phyloP scores from a whole-genome alignment of 495 filamentous ascomycete genomes.

The Penicillium malachiteum region DNA sequence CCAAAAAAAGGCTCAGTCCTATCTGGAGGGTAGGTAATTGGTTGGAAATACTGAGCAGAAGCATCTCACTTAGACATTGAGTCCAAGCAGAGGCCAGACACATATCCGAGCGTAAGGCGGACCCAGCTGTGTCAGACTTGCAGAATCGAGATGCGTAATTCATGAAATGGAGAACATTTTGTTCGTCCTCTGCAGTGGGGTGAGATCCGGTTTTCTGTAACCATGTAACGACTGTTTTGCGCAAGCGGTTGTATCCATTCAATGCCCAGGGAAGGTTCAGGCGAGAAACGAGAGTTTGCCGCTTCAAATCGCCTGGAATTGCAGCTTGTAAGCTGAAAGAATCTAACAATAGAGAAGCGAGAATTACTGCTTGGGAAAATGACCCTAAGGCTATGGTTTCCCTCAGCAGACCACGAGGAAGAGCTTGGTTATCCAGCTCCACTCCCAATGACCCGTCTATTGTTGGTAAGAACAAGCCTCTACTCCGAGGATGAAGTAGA shows the following conservation, averaged over 20 bases:
- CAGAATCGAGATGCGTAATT: constrained; percentile 17
- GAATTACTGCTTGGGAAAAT: constrained; percentile 22
- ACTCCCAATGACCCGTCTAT: constrained; percentile 27
- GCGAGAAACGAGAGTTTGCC: constrained; percentile 20
- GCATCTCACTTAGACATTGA: constrained; percentile 31
- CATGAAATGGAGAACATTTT: constrained; percentile 27
- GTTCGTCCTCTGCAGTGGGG: constrained; percentile 15
- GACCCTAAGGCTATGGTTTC: constrained; percentile 24
- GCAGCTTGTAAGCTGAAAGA: constrained; percentile 23
- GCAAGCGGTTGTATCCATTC: constrained; percentile 39
- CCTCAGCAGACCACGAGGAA: constrained; percentile 31
- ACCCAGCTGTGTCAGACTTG: constrained; percentile 9
- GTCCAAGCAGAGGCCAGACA: constrained; percentile 28
- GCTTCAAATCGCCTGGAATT: constrained; percentile 1
- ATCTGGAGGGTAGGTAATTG: constrained; percentile 25
- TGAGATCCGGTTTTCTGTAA: constrained; percentile 17
- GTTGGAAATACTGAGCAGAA: constrained; percentile 18
- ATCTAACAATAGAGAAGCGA: constrained; percentile 30
- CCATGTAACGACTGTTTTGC: constrained; percentile 32
- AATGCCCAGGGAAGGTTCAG: constrained; percentile 36
- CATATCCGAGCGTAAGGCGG: constrained; percentile 21
- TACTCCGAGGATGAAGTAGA: constrained; percentile 1
- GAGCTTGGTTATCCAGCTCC: constrained; percentile 33
- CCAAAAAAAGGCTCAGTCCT: constrained; percentile 27
- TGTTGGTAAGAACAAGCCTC: constrained; percentile 26